phyloP scores from a whole-genome alignment of 441 rosid genomes.

The Rhodomyrtus psidioides region DNA sequence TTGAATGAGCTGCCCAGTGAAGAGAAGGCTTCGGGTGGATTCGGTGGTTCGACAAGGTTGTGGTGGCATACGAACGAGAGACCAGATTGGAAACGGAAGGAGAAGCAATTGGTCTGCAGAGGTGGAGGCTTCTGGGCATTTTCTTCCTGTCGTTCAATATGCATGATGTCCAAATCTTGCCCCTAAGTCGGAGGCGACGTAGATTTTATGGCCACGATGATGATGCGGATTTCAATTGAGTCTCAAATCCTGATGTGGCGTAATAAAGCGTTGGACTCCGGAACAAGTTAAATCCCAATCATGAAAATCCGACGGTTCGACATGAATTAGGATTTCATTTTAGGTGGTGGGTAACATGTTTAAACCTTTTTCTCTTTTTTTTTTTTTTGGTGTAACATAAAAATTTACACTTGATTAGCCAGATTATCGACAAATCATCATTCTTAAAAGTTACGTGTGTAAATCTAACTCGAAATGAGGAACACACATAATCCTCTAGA shows the following conservation, averaged over 20 bases:
- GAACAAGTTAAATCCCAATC: accelerated
- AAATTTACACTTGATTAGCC: too few relatives aligned
- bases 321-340: too few relatives aligned
- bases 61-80: neutral
- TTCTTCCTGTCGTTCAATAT: neutral
- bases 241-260: neutral
- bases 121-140: neutral
- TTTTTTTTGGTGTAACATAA: too few relatives aligned
- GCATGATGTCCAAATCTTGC: neutral
- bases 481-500: too few relatives aligned
- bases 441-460: too few relatives aligned
- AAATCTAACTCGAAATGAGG: too few relatives aligned
- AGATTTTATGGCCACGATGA: accelerated
- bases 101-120: neutral
- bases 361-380: too few relatives aligned
- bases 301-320: accelerated
- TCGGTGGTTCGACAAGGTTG: neutral
- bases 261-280: neutral
- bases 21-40: neutral
- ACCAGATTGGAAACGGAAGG: neutral
- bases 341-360: too few relatives aligned
- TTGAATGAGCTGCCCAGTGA: neutral
- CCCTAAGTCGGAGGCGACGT: neutral
- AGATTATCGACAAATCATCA: too few relatives aligned
- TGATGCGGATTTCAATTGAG: neutral